Evolutionary conservation across 345 rosid genomes (phyloP).

Genomic region (Pelargonium nanum): DNA sequence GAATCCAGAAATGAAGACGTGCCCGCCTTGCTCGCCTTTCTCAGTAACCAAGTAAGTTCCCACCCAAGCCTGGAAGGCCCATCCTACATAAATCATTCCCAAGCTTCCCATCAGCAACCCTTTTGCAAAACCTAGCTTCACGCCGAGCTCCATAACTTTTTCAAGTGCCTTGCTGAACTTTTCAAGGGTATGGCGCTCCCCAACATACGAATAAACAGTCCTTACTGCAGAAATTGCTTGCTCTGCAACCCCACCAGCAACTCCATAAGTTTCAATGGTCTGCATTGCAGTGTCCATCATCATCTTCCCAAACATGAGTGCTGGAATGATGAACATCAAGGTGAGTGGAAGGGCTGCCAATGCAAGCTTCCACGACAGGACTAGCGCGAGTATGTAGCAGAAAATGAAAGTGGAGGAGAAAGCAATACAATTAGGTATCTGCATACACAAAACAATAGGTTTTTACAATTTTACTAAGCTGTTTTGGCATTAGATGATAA

Average conservation of each 20-base stretch:
- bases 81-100: constrained; percentile 53
- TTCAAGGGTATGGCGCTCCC: constrained; percentile 33
- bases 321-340: constrained; percentile 45
- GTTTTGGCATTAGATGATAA: not conserved
- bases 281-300: constrained; percentile 53
- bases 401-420: constrained; percentile 39
- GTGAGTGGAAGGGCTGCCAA: constrained; percentile 50
- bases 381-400: constrained; percentile 38
- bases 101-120: constrained; percentile 66
- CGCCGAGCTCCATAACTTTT: constrained; percentile 38
- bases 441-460: constrained; percentile 8
- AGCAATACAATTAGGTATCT: constrained; percentile 53
- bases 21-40: constrained; percentile 47
- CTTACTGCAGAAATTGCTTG: constrained; percentile 60
- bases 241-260: constrained; percentile 61
- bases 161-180: constrained; percentile 43
- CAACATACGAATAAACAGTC: constrained; percentile 51
- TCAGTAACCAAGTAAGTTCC: constrained; percentile 51
- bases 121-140: constrained; percentile 51
- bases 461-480: not conserved
- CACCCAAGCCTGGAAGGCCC: constrained; percentile 62
- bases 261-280: constrained; percentile 47
- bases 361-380: constrained; percentile 53
- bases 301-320: constrained; percentile 48
- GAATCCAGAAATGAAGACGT: constrained; percentile 47